Percentiles rank a stretch among this genome's conserved stretches.
Conservation (phyloP, 495 filamentous ascomycete genomes). For the Achaetomiella virescens region DNA sequence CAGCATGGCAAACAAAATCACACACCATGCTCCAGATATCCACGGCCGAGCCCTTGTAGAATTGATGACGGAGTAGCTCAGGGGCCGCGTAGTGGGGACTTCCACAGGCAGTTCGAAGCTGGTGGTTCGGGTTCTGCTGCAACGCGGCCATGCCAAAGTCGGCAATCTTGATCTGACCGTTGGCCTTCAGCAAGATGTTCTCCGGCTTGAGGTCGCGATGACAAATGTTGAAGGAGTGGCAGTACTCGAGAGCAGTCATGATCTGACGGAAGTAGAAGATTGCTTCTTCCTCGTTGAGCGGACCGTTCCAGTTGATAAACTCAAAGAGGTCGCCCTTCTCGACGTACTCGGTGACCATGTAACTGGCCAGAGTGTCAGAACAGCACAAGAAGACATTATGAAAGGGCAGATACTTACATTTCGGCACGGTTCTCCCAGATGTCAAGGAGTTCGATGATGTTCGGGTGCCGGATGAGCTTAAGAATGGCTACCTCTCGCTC, state of each 20-base stretch:
- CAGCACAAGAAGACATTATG: not conserved
- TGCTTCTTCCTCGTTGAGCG: slow-evolving; percentile 69
- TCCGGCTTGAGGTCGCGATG: slow-evolving; percentile 96
- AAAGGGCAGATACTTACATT: slow-evolving; percentile 55
- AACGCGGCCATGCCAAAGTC: slow-evolving; percentile 98
- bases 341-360: slow-evolving; percentile 94
- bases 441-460: slow-evolving; percentile 86
- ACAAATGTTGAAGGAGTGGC: slow-evolving; percentile 88
- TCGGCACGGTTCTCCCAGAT: slow-evolving; percentile 94
- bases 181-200: slow-evolving; percentile 78
- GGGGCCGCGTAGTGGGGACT: slow-evolving; percentile 96
- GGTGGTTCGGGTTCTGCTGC: slow-evolving; percentile 65
- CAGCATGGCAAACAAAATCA: slow-evolving; percentile 81
- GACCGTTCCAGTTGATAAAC: slow-evolving; percentile 62
- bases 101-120: slow-evolving; percentile 82
- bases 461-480: slow-evolving; percentile 88
- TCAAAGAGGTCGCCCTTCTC: slow-evolving; percentile 86
- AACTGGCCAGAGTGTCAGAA: slow-evolving; percentile 50
- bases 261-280: slow-evolving; percentile 88
- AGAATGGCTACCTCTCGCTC: slow-evolving; percentile 93
- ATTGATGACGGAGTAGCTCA: slow-evolving; percentile 65
- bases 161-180: slow-evolving; percentile 76
- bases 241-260: slow-evolving; percentile 83
- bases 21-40: slow-evolving; percentile 95
- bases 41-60: slow-evolving; percentile 74